Evolutionary conservation across 352 stramenopile species (phyloP).

Genomic region (Pythium volutum): DNA sequence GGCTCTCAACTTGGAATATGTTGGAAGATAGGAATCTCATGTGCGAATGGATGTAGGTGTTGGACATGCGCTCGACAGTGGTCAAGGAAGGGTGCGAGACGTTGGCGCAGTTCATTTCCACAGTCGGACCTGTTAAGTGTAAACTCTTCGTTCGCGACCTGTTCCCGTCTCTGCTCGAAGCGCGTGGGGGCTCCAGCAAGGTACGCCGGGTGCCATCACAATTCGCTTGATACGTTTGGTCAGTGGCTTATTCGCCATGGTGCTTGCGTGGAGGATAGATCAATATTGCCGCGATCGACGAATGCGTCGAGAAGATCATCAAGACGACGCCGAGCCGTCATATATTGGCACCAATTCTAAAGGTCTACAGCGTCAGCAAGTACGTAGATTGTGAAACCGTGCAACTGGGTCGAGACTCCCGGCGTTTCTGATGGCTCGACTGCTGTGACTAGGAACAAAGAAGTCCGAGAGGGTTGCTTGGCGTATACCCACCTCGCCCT

Average conservation of each 20-base stretch:
- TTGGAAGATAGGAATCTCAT: not conserved
- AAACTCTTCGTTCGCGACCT: constrained; percentile 59
- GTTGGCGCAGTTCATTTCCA: constrained; percentile 37
- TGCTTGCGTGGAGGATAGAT: constrained; percentile 25
- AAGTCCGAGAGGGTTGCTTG: constrained; percentile 62
- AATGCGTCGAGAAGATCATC: constrained; percentile 54
- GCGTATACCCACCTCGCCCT: constrained; percentile 46
- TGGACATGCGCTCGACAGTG: constrained; percentile 56
- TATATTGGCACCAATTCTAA: constrained; percentile 44
- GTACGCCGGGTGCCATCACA: constrained; percentile 17
- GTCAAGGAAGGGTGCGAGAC: constrained; percentile 61
- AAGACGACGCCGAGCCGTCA: constrained; percentile 40
- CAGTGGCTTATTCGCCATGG: not conserved
- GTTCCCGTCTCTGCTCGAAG: constrained; percentile 58
- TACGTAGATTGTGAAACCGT: constrained; percentile 18
- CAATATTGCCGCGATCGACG: constrained; percentile 46
- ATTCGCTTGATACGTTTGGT: not conserved
- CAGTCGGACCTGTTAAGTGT: constrained; percentile 35
- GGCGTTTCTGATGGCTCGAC: not conserved
- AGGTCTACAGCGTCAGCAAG: constrained; percentile 48
- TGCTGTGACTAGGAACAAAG: constrained; percentile 40
- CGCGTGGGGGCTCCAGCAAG: constrained; percentile 52
- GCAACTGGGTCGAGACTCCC: not conserved
- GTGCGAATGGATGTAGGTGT: constrained; percentile 20
- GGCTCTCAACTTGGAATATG: not conserved